Evolutionary conservation across 805 yeast species (phyloP).

Genomic region (Starmerella cellae): DNA sequence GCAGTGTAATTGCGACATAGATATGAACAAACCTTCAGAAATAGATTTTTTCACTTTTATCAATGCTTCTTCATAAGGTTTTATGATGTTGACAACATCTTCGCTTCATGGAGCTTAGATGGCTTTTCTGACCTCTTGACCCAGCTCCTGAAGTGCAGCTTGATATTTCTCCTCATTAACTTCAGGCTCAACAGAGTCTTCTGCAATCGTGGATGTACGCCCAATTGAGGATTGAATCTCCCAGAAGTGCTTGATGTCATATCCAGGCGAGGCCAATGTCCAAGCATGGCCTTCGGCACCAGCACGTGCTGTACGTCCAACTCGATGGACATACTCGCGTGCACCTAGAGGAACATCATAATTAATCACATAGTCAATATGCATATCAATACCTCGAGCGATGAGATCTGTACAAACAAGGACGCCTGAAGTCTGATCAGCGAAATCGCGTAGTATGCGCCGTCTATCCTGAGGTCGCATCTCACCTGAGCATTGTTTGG

Average conservation of each 20-base stretch:
- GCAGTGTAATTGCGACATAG: no score
- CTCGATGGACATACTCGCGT: conserved; percentile 88
- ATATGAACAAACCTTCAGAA: no score
- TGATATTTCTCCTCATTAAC: conserved; percentile 34
- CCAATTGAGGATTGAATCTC: conserved; percentile 25
- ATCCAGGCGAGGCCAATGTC: conserved; percentile 60
- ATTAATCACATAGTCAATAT: conserved; percentile 63
- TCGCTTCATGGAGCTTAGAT: no score
- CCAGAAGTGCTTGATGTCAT: conserved; percentile 46
- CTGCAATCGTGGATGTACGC: conserved; percentile 23
- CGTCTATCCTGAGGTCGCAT: conserved; percentile 35
- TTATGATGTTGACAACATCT: no score
- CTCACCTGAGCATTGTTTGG: conserved; percentile 31
- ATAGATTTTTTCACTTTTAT: no score
- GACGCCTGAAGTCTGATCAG: conserved; percentile 38
- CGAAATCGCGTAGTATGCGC: conserved; percentile 48
- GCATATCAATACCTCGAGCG: conserved; percentile 88
- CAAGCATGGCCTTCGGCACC: conserved; percentile 62
- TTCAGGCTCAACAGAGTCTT: conserved; percentile 25
- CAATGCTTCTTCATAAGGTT: no score
- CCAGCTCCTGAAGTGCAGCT: conserved; percentile 34
- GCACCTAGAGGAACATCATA: conserved; percentile 82
- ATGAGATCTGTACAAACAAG: conserved; percentile 73
- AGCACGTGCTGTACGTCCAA: conserved; percentile 97
- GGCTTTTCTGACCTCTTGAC: conserved; percentile 31